phyloP scores from a whole-genome alignment of 768 basidiomycete species.

The Auriscalpium orientale region DNA sequence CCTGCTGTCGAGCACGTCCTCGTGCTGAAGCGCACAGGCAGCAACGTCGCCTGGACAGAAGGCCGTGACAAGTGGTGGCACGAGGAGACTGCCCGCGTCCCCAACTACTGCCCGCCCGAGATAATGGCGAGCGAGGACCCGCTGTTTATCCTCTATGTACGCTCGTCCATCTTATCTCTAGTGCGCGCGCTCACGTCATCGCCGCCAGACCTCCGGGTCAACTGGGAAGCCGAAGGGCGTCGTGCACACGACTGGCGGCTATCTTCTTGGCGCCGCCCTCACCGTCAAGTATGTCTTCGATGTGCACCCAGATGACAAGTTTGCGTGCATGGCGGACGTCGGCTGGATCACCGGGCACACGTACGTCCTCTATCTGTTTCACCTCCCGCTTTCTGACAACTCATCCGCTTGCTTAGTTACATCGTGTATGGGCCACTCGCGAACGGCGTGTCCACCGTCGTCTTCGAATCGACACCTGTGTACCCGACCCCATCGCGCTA shows the following conservation, averaged over 20 bases:
- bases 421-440: constrained; percentile 92
- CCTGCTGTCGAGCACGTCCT: constrained; percentile 86
- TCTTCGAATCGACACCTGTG: constrained; percentile 95
- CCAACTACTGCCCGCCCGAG: constrained; percentile 83
- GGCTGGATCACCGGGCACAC: constrained; percentile 99
- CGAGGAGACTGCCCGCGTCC: constrained; percentile 79
- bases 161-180: constrained; percentile 23
- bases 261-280: constrained; percentile 84
- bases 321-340: constrained; percentile 97
- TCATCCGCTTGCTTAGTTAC: constrained; percentile 38
- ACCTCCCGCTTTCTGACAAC: not conserved
- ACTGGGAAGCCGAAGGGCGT: constrained; percentile 98
- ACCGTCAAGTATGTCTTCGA: constrained; percentile 98
- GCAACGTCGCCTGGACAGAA: constrained; percentile 67
- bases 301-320: constrained; percentile 91
- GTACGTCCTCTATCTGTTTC: constrained; percentile 24
- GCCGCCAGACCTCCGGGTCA: constrained; percentile 76
- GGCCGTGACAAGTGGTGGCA: constrained; percentile 97
- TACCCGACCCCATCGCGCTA: constrained; percentile 95
- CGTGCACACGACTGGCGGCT: constrained; percentile 83
- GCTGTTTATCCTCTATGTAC: constrained; percentile 95
- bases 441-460: constrained; percentile 77
- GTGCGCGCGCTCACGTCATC: not conserved
- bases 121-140: constrained; percentile 92
- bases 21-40: constrained; percentile 84